These are phyloP conservation scores for Davidsoniella australis DNA, from an alignment of 2,329 filamentous ascomycete species.

Conservation along the genomic window DNA sequence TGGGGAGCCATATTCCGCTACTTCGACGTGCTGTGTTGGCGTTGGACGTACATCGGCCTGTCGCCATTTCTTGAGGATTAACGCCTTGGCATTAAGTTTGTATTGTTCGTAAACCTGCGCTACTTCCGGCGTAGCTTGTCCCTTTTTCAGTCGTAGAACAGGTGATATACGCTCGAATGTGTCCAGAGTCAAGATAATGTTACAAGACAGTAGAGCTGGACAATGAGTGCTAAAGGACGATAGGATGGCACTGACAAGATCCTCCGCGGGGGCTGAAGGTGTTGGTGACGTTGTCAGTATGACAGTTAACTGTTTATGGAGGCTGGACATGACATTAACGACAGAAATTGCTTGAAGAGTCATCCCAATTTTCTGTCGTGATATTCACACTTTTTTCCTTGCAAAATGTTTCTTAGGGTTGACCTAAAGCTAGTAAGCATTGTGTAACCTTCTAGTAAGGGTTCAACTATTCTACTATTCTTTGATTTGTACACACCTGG, in stretches of 20 bases:
- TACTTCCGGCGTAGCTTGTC: constrained; percentile 30
- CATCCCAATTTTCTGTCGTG: too few species aligned
- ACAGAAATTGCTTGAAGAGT: too few species aligned
- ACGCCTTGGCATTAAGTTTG: constrained; percentile 28
- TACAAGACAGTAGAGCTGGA: constrained; percentile 23
- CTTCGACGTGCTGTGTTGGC: constrained; percentile 13
- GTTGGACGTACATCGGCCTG: background rate
- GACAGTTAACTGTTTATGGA: constrained; percentile 15
- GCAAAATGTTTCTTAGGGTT: too few species aligned
- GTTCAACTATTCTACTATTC: too few species aligned
- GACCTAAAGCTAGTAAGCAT: too few species aligned
- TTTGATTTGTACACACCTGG: too few species aligned
- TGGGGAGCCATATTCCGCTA: constrained; percentile 32
- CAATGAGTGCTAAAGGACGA: constrained; percentile 29
- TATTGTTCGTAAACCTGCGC: constrained; percentile 27
- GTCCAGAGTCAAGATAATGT: constrained; percentile 34
- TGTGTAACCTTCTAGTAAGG: too few species aligned
- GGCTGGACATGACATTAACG: too few species aligned
- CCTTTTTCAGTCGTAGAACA: constrained; percentile 32
- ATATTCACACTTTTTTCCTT: too few species aligned
- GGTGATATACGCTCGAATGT: constrained; percentile 30
- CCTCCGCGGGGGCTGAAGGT: constrained; percentile 34
- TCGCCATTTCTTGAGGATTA: constrained; percentile 18
- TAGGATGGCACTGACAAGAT: constrained; percentile 31
- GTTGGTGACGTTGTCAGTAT: constrained; percentile 39